Evolutionary conservation across 1,284 basidiomycete genomes (phyloP), one percentile per base, ranked within the genome.

Genomic region (Ceraceosorus guamensis): DNA sequence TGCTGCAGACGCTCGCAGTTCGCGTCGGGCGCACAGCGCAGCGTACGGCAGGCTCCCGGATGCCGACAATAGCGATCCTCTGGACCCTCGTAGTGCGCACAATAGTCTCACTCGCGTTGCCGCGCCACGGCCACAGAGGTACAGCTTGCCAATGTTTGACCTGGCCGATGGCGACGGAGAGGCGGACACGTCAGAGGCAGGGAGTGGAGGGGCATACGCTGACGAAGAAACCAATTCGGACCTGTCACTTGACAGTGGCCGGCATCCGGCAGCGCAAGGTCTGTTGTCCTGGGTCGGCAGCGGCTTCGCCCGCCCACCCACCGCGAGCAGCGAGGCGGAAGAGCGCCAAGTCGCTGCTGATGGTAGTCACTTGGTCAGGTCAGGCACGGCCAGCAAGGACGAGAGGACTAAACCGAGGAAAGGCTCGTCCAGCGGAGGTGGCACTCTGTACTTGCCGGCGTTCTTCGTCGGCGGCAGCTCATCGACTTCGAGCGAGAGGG

Each of bases 221-320:
- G 52, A 53, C 24, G 52, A 53, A 14, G 50, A 46, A 13, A 41
- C 41, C 6, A 44, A 46, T 33, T 32, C 46, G 32, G 51, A 52
- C 39, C 31, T 46, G 46, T 32, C 32, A 5, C 41, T 31, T n/a
- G 52, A 31, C 11, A 35, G 44, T 18, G 46, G 46, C 30, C 24
- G 24, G 24, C 24, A 24, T 24, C 3, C 24, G 24, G 11, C 41
- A n/a, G 41, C 46, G 49, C 31, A 50, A 31, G 16, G 49, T 24
- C 1, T 63, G 34, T 37, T 67, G 10, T 62, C 65, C 6, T 67
- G 67, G 62, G 61, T 67, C 57, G 62, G 65, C 2, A 59, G 60
- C 16, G 52, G 52, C n/a, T 49, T 34, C 46, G 59, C 62, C 24
- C 48, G 66, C 8, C 57, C 59, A 4, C 45, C 64, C 2, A 59